A percentile compares a stretch with the other conserved stretches of the same genome.
Evolutionary conservation across 1,284 basidiomycete species (phyloP).

Genomic region (Prillingera fragicola): DNA sequence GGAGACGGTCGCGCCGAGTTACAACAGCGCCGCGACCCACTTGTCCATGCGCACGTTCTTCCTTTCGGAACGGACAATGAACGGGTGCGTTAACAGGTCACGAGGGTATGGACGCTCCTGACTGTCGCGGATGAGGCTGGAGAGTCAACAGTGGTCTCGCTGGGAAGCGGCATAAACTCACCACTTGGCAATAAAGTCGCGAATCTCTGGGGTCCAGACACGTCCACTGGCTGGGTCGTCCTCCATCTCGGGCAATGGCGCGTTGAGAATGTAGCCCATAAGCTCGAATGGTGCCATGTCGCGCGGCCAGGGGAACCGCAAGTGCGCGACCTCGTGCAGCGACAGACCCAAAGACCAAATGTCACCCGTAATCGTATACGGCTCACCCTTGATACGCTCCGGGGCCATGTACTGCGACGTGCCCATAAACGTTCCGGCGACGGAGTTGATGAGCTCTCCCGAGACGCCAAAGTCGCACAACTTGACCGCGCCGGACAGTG

Average conservation of each 20-base stretch:
- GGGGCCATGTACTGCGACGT: conserved; percentile 99
- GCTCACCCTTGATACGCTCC: conserved; percentile 81
- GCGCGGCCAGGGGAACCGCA: conserved; percentile 90
- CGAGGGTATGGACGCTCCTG: conserved; percentile 72
- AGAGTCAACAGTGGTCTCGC: conserved; percentile 1
- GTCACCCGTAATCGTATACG: conserved; percentile 89
- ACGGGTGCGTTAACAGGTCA: conserved; percentile 79
- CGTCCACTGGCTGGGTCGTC: conserved; percentile 52
- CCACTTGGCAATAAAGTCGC: conserved; percentile 87
- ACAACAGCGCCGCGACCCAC: conserved; percentile 81
- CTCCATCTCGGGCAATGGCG: conserved; percentile 75
- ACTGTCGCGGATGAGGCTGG: conserved; percentile 45
- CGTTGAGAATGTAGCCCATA: conserved; percentile 80
- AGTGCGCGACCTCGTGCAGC: conserved; percentile 81
- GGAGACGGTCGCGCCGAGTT: too few relatives aligned
- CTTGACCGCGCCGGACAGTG: conserved; percentile 79
- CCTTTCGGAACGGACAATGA: conserved; percentile 72
- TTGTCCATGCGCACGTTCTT: conserved; percentile 79
- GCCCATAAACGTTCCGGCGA: conserved; percentile 92
- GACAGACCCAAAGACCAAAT: conserved; percentile 98
- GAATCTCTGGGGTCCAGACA: conserved; percentile 77
- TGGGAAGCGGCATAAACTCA: conserved; percentile 49
- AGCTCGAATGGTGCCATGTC: conserved; percentile 90
- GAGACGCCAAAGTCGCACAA: conserved; percentile 95
- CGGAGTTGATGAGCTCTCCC: conserved; percentile 83